Percentiles rank a stretch among this genome's conserved stretches.
phyloP scores from a whole-genome alignment of 257 asterid genomes.

The Solanum phureja region DNA sequence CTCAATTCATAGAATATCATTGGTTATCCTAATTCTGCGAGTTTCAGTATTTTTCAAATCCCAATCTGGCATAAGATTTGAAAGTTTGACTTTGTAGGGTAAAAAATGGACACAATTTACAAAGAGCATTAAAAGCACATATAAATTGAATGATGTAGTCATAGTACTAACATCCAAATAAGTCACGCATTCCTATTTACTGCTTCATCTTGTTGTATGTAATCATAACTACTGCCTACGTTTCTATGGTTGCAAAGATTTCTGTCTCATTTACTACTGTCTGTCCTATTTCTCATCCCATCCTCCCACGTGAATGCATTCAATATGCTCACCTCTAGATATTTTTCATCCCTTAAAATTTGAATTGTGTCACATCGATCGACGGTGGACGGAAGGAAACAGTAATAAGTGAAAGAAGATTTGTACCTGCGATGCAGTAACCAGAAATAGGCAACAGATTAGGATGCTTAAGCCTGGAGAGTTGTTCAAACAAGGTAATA shows the following conservation, averaged over 20 bases:
- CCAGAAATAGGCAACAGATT: constrained; percentile 76
- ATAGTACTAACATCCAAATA: not conserved
- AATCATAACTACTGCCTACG: constrained; percentile 25
- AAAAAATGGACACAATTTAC: constrained; percentile 8
- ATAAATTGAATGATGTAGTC: constrained; percentile 23
- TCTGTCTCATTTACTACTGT: not conserved
- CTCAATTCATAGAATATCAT: too few species aligned
- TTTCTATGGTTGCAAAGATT: constrained; percentile 1
- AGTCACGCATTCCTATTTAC: constrained; percentile 33
- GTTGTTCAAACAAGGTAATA: constrained; percentile 56
- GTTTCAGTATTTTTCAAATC: not conserved
- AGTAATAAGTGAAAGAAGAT: not conserved
- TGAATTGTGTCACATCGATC: rapidly evolving
- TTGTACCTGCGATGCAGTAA: constrained; percentile 85
- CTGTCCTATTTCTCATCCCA: not conserved
- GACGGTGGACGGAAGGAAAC: rapidly evolving
- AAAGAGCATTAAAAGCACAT: constrained; percentile 11
- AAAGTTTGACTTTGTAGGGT: constrained; percentile 20
- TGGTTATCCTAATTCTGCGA: too few species aligned
- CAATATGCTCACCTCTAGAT: constrained; percentile 9
- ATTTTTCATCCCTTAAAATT: rapidly evolving
- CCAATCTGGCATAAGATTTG: not conserved
- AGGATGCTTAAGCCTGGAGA: constrained; percentile 65
- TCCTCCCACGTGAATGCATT: constrained; percentile 61
- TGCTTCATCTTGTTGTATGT: constrained; percentile 4